Base-by-base conservation (phyloP, 768 basidiomycete species). In the Lentinula aciculospora region DNA sequence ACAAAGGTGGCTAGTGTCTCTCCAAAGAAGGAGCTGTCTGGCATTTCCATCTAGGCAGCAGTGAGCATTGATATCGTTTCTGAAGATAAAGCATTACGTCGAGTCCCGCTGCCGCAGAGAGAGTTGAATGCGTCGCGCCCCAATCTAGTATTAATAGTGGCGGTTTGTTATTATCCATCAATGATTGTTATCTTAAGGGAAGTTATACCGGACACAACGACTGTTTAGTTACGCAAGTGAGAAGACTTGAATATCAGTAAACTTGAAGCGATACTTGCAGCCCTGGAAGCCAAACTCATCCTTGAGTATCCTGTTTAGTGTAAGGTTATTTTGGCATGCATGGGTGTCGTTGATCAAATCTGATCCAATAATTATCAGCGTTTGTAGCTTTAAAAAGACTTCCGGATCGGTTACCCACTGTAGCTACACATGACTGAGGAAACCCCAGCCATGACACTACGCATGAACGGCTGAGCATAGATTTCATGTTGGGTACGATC, bases 401-500 rank as follows among this genome's bases (percentile, higher is more conserved):
- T 15, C 3, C n/a, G n/a, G n/a, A n/a, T n/a, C n/a, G n/a, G n/a
- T n/a, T n/a, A 47, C 55, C 31, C 27, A 56, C 55, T 56, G 39
- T 56, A 56, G 34, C 55, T 83, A 74, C 88, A 91, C 88, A 91
- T 91, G 60, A 89, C 72, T 50, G 79, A 80, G 1, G 84, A 75
- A 4, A 86, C 84, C 19, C 89, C 89, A 3, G 89, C 89, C 80
- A 85, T 84, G 32, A 90, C 79, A 62, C 85, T 84, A 56, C 77
- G 77, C 67, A 86, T 62, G 77, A 88, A 89, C 0, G 87, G 86
- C 58, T 84, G 83, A 0, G 81, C 73, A 64, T 89, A 89, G 17
- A 90, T 76, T 67, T 91, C 87, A 65, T 89, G 88, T 63, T 89
- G 74, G 0, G 90, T 92, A 39, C 88, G 74, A 67, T 94, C 92